phyloP scores from a whole-genome alignment of 2,329 filamentous ascomycete species.

The Keithomyces neogunnii region DNA sequence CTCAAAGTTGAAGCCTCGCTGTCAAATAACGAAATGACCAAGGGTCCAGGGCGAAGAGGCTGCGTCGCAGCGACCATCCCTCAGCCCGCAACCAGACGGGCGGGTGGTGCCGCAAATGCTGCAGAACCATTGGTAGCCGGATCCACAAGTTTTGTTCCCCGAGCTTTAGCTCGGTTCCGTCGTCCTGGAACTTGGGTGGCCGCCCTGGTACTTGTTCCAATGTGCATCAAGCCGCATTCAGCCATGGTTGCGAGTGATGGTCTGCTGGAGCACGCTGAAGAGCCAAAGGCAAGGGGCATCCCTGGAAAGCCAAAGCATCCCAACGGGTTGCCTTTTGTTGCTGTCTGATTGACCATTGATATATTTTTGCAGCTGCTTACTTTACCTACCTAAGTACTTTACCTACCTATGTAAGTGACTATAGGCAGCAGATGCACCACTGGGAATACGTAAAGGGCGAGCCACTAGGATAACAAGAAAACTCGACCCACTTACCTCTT shows the following conservation, averaged over 20 bases:
- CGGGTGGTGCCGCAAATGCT: slow-evolving; percentile 5
- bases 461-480: slow-evolving; percentile 1
- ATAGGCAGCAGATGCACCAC: no score
- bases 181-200: slow-evolving; percentile 6
- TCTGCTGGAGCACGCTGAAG: no score
- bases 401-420: no score
- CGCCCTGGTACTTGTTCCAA: no score
- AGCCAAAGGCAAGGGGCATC: no score
- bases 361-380: no score
- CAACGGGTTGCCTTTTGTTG: no score
- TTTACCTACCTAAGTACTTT: no score
- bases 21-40: no score
- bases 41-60: neutral
- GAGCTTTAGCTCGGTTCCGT: neutral
- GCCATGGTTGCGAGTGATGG: no score
- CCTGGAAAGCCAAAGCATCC: no score
- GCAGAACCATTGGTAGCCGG: slow-evolving; percentile 5
- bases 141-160: slow-evolving; percentile 5
- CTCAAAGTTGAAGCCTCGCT: neutral
- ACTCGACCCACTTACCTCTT: neutral
- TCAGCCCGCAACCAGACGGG: neutral
- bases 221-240: neutral
- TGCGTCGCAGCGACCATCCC: neutral
- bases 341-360: no score
- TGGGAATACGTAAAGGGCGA: neutral